Conservation (phyloP, 139 green algal genomes). For the Chlamydomonas schloesseri region DNA sequence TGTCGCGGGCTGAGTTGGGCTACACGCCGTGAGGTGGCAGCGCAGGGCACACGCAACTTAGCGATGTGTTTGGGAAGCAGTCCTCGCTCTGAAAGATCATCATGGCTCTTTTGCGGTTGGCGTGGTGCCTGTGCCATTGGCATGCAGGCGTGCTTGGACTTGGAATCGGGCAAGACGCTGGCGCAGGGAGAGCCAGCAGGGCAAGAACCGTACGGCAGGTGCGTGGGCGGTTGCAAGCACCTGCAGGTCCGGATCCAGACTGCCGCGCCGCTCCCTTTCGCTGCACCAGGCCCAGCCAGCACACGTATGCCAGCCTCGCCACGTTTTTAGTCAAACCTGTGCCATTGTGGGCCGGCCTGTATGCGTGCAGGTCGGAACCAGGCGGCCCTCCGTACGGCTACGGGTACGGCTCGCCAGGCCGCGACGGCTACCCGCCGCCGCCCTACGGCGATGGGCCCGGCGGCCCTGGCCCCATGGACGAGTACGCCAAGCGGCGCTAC, state of each 20-base stretch:
- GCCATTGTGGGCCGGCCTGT: no score
- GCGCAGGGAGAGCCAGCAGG: not conserved
- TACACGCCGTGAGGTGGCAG: not conserved
- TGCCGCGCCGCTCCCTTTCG: no score
- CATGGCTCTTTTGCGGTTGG: no score
- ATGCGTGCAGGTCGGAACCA: conserved; percentile 4
- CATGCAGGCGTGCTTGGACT: conserved; percentile 11
- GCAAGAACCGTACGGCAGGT: conserved; percentile 31
- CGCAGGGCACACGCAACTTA: no score
- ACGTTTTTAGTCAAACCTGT: no score
- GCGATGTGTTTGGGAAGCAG: no score
- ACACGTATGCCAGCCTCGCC: no score
- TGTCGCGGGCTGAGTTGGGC: not conserved
- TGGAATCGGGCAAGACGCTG: conserved; percentile 42
- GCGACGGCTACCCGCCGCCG: not conserved
- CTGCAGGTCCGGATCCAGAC: not conserved
- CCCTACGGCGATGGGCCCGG: conserved; percentile 17
- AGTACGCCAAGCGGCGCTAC: conserved; percentile 28
- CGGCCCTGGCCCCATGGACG: not conserved
- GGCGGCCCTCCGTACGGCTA: conserved; percentile 32
- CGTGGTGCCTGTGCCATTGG: not conserved
- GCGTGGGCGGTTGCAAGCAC: not conserved
- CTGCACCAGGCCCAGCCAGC: no score
- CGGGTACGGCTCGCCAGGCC: conserved; percentile 23
- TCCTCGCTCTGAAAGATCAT: no score